A percentile compares a stretch with the other conserved stretches of the same genome.
Conservation (phyloP, 192 early-diverging fungal genomes). For the Coemansia sp. region DNA sequence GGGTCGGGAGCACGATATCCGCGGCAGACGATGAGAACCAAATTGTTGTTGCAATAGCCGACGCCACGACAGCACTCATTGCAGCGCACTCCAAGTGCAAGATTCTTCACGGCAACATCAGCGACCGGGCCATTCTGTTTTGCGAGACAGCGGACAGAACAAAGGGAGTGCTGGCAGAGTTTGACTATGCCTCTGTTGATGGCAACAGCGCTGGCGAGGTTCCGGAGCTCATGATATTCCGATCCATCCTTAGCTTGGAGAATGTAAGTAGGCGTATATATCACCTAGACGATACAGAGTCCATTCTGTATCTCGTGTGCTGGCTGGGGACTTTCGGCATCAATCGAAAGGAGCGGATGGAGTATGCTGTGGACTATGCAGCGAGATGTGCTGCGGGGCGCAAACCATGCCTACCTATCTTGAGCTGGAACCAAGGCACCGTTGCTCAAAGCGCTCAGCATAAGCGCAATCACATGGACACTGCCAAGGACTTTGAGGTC, state of each 20-base stretch:
- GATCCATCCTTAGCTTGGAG: conserved; percentile 24
- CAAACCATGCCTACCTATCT: neutral
- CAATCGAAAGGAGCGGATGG: neutral
- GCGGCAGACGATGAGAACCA: neutral
- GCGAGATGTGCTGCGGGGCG: neutral
- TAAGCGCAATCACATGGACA: neutral
- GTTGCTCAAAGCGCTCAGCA: neutral
- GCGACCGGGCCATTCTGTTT: neutral
- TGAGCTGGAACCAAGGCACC: neutral
- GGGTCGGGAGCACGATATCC: neutral
- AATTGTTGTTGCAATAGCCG: neutral
- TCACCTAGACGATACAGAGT: neutral
- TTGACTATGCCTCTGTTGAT: neutral
- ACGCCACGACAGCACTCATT: neutral
- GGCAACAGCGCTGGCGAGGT: neutral
- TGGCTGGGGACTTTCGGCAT: neutral
- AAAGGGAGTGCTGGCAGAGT: neutral
- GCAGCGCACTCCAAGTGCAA: neutral
- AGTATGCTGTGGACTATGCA: neutral
- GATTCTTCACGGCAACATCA: neutral
- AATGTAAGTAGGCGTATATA: neutral
- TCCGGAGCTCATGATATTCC: conserved; percentile 14
- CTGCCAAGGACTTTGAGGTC: neutral
- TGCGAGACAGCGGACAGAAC: neutral
- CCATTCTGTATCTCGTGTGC: neutral